Conservation (phyloP, 164 flowering plant species). For the Tetrastigma voinierianum region DNA sequence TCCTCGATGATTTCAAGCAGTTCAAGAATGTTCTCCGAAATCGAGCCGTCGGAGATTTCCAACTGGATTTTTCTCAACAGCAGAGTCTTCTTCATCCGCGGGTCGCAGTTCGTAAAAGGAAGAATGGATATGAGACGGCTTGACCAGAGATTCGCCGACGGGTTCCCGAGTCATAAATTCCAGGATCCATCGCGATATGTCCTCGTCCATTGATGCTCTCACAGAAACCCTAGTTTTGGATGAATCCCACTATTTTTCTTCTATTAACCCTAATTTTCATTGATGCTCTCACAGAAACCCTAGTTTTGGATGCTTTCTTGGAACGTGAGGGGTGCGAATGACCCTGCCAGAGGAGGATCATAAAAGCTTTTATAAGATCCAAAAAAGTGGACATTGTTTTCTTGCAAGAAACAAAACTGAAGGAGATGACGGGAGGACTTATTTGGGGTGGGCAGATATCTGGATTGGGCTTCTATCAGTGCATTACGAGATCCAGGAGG, state of each 20-base stretch:
- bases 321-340: no score
- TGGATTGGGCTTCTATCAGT: no score
- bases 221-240: constrained; percentile 3
- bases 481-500: no score
- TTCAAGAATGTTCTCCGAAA: constrained; percentile 48
- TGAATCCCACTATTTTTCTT: background rate
- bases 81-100: constrained; percentile 32
- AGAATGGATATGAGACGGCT: constrained; percentile 26
- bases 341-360: no score
- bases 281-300: no score
- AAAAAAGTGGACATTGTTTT: no score
- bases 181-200: constrained; percentile 42
- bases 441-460: no score
- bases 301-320: no score
- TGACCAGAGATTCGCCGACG: constrained; percentile 17
- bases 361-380: no score
- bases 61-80: constrained; percentile 40
- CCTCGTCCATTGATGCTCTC: constrained; percentile 27
- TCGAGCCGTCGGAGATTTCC: constrained; percentile 21
- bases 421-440: no score
- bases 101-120: constrained; percentile 33
- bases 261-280: no score
- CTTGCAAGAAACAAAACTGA: no score
- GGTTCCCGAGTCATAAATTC: constrained; percentile 58
- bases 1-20: constrained; percentile 41